Base-by-base conservation (phyloP, 2,329 filamentous ascomycete genomes). In the Trichoderma oligosporum region DNA sequence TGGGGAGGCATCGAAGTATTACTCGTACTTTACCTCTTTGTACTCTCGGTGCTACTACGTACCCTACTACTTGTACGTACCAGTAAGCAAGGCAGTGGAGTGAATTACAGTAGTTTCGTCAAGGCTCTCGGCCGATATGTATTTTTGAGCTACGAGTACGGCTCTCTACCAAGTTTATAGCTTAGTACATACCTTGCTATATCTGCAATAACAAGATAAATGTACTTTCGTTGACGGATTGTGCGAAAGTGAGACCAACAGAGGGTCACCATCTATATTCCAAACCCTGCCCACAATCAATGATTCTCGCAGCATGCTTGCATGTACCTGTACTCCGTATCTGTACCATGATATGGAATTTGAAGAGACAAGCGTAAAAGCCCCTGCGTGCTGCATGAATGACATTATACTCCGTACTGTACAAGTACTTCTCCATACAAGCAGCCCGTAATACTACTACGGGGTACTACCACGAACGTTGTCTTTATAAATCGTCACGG, bases 351-450 rank as follows among this genome's bases (percentile, higher is more conserved):
- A 9, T 14, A 44, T 36, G 29, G 41, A 31, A 20, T 41, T n/a
- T 41, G 53, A 41, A 39, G 44, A 56, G 25, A 48, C 44, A 12
- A 42, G 39, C 35, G 44, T 16, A 33, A 25, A 33, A 56, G 42
- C 53, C 53, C 51, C 51, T 55, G 51, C 51, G 39, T 48, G 35
- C 53, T 56, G 53, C 53, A 56, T 48, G 53, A 48, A 48, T 56
- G 53, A 56, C 53, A 56, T 47, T 39, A 48, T 41, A 25, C 38
- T 44, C 27, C 38, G 20, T 53, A 20, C 14, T 5, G 46, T 33
- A 18, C 18, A 24, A 20, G 14, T 12, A 31, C 38, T 16, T 25
- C 27, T 53, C 49, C 38, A 35, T 53, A 42, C 36, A 36, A 42
- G 25, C 9, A 20, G 18, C 22, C 39, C 18, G 22, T 14, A 16